Conservation (phyloP, 805 yeast species). For the Myxozyma neotropica region DNA sequence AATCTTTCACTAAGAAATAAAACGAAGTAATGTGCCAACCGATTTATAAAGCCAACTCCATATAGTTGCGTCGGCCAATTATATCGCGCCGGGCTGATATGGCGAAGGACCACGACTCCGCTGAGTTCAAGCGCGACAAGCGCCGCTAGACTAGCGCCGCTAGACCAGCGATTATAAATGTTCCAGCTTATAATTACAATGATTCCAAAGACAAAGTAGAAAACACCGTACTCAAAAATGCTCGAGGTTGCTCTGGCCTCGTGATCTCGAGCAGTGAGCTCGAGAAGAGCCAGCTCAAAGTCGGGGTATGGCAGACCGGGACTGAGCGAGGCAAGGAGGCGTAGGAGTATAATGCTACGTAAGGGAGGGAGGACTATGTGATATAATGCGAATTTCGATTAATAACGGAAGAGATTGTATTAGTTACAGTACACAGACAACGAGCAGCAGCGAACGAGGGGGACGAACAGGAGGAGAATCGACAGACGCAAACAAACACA, state of each 20-base stretch:
- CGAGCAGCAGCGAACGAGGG: neutral
- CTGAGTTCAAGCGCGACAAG: too few species aligned
- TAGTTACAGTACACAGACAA: neutral
- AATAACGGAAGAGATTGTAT: neutral
- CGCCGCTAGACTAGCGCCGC: too few species aligned
- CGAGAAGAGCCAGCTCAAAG: constrained; percentile 12
- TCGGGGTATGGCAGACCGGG: neutral
- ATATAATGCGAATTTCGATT: neutral
- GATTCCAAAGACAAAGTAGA: neutral
- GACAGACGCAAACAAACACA: neutral
- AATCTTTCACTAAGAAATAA: too few species aligned
- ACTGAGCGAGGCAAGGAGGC: constrained; percentile 17
- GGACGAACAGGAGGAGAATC: too few species aligned
- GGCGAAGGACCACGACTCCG: too few species aligned
- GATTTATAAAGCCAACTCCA: too few species aligned
- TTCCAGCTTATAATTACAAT: constrained; percentile 8
- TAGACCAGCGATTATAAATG: too few species aligned
- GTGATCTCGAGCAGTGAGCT: neutral
- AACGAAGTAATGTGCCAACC: too few species aligned
- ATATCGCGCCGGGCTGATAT: too few species aligned
- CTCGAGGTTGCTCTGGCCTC: constrained; percentile 3
- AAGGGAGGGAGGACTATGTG: too few species aligned
- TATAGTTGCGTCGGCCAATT: too few species aligned
- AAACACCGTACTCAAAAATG: constrained; percentile 15
- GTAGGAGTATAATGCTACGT: neutral